Conservation (phyloP, 352 stramenopile genomes). For the Thraustochytrium striatum region DNA sequence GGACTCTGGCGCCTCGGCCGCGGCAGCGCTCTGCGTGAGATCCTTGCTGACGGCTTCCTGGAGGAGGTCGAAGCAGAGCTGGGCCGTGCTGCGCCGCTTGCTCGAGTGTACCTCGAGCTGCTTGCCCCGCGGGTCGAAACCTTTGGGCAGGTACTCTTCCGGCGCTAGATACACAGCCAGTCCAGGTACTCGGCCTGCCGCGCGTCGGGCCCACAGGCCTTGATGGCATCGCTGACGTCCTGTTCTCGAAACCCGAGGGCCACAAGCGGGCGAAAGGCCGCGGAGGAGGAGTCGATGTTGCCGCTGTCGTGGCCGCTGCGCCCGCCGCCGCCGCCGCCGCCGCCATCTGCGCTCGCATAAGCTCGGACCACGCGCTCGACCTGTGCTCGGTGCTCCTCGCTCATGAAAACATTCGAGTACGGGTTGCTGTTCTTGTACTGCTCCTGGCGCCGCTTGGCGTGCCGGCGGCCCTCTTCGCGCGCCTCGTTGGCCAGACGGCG, state of each 20-base stretch:
- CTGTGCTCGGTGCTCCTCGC: slow-evolving; percentile 38
- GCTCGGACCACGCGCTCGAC: slow-evolving; percentile 29
- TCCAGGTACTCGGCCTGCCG: slow-evolving; percentile 49
- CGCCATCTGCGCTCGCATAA: neutral
- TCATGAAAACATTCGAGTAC: slow-evolving; percentile 48
- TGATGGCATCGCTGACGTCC: neutral
- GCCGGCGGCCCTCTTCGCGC: neutral
- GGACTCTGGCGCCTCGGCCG: neutral
- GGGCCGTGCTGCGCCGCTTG: too few species aligned
- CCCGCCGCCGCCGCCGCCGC: neutral
- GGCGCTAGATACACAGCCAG: slow-evolving; percentile 55
- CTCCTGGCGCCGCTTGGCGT: slow-evolving; percentile 19
- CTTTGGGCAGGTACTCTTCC: slow-evolving; percentile 54
- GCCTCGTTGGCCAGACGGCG: slow-evolving; percentile 50
- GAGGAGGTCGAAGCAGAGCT: too few species aligned
- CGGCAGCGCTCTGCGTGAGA: neutral
- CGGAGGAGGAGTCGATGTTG: neutral
- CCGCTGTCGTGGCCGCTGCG: neutral
- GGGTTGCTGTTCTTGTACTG: slow-evolving; percentile 47
- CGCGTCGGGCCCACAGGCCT: neutral
- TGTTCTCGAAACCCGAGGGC: neutral
- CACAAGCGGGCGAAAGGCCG: neutral
- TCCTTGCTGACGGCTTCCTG: too few species aligned
- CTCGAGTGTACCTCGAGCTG: slow-evolving; percentile 73
- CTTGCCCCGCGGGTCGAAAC: slow-evolving; percentile 78